Conservation (phyloP, 129 eudicot genomes). For the Chrysanthemum lavandulifolium region DNA sequence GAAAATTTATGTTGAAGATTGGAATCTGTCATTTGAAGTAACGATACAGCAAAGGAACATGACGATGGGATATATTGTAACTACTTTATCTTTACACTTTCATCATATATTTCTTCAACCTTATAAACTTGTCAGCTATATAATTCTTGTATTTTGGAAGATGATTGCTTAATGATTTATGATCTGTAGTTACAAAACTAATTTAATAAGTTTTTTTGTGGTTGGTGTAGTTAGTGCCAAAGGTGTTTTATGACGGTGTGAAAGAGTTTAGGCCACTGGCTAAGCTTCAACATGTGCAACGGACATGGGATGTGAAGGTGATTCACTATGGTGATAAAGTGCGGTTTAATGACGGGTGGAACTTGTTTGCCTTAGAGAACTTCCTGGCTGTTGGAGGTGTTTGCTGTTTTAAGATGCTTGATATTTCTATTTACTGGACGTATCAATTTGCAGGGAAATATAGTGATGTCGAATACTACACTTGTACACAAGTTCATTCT, state of each 20-base stretch:
- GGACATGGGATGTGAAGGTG: constrained; percentile 33
- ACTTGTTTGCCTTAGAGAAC: constrained; percentile 23
- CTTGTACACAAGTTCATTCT: not conserved
- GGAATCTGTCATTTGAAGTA: constrained; percentile 17
- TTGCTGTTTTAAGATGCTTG: constrained; percentile 36
- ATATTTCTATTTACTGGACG: constrained; percentile 26
- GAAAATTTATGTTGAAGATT: not conserved
- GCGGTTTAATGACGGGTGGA: constrained; percentile 28
- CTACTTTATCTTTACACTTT: not conserved
- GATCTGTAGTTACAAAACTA: not conserved
- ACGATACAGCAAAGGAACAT: constrained; percentile 12
- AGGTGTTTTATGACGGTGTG: constrained; percentile 4
- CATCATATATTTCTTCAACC: not conserved
- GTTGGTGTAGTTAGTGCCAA: constrained; percentile 21
- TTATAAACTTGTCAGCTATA: not conserved
- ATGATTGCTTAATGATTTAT: not conserved
- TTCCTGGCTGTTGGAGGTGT: constrained; percentile 31
- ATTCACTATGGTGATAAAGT: not conserved
- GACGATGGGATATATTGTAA: constrained; percentile 11
- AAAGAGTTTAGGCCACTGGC: constrained; percentile 14
- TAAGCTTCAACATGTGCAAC: constrained; percentile 28
- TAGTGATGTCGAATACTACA: constrained; percentile 6
- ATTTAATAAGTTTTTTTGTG: not conserved
- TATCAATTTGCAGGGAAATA: constrained; percentile 20
- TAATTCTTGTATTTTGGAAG: not conserved